Percentiles rank a stretch among this genome's conserved stretches.
Conservation (phyloP, 495 filamentous ascomycete species). For the Aspergillus taichungensis region DNA sequence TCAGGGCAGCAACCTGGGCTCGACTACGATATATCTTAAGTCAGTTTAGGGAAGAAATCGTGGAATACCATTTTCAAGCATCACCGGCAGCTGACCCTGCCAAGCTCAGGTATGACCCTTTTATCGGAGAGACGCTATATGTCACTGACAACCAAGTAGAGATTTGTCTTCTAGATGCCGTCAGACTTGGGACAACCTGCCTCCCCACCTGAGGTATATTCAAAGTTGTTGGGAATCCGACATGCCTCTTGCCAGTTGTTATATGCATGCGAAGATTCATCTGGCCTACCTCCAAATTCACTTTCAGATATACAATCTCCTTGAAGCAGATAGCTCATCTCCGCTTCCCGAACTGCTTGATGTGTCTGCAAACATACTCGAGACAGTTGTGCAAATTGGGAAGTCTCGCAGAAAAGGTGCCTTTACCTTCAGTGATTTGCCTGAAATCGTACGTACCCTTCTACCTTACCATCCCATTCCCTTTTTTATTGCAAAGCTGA, state of each 20-base stretch:
- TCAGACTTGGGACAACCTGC: conserved; percentile 10
- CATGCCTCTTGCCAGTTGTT: conserved; percentile 3
- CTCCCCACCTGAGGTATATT: conserved; percentile 7
- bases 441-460: conserved; percentile 8
- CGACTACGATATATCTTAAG: conserved; percentile 12
- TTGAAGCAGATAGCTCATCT: conserved; percentile 4
- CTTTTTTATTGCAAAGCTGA: neutral
- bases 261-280: conserved; percentile 13
- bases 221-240: conserved; percentile 12
- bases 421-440: conserved; percentile 6
- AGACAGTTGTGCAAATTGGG: conserved; percentile 11
- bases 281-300: conserved; percentile 14
- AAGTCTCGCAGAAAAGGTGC: conserved; percentile 5
- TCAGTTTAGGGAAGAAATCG: conserved; percentile 13
- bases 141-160: conserved; percentile 3
- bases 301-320: conserved; percentile 12
- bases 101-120: conserved; percentile 9
- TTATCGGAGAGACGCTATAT: neutral
- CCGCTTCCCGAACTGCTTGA: conserved; percentile 8
- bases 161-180: conserved; percentile 8
- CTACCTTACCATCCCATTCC: neutral
- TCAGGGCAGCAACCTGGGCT: conserved; percentile 11
- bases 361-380: conserved; percentile 11
- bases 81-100: conserved; percentile 2
- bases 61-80: conserved; percentile 13